Evolutionary conservation across 352 stramenopile species (phyloP), one percentile per base, ranked within the genome.

Genomic region (Peronospora destructor): DNA sequence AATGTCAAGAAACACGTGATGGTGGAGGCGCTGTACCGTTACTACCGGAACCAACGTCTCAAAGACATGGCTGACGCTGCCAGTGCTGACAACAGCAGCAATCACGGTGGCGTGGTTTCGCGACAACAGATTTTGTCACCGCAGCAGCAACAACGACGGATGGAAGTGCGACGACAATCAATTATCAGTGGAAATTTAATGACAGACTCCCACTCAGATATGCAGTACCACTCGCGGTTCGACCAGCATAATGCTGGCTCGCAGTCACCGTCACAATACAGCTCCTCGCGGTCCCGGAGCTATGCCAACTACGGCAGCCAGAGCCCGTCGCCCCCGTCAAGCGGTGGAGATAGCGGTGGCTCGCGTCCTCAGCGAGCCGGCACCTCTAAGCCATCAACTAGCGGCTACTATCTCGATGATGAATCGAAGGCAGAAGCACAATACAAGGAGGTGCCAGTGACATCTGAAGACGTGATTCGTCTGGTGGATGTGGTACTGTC

Each of bases 1-100:
- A 89, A 89, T 51, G 78, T 89, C 16, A 89, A 89, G 61, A 89
- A 89, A 61, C 78, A 89, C 54, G 78, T 89, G 59, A 89, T 89
- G 78, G 78, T 89, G 23, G 78, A 89, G 42, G 78, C 78, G 28
- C 34, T 89, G 16, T 89, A 89, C 42, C 73, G 78, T 6, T 89
- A 85, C 43, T 85, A 89, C 60, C 71, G 75, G 21, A 86, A 73
- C 36, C 72, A 83, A 45, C 71, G 69, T 10, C 64, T 77, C 1
- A 73, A 82, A 61, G 63, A 83, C 14, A 61, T 66, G n/a, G 58
- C 53, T 0, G 39, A 61, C 38, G 53, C 47, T 21, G 41, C 42
- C 1, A 60, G 33, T 19, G 36, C 35, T 2, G 39, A 60, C 1
- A 46, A 44, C 4, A 37, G 1, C 26, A 37, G n/a, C 16, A 16